Base-by-base conservation (phyloP, 1,284 basidiomycete genomes). In the Papiliotrema nemorosa region DNA sequence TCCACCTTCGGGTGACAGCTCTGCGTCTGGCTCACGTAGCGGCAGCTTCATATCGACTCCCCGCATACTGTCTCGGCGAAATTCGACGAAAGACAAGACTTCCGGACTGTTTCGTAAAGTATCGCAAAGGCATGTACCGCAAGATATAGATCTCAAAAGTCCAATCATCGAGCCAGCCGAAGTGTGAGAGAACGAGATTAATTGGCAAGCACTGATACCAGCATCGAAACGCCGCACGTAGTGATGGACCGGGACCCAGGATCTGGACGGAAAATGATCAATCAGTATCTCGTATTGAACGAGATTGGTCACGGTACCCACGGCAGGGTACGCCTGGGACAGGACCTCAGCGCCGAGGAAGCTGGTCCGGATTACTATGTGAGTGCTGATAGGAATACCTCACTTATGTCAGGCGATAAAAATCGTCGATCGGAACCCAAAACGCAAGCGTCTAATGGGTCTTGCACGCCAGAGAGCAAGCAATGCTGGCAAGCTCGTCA, bases 221-320 rank as follows among this genome's bases (percentile, higher is more conserved):
- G 70, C 9, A 70, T 82, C 58, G 84, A 86, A 64, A 88, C 86
- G 4, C 76, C 78, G 52, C 77, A 78, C 45, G 59, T 75, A 16
- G 54, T 62, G 33, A 57, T 72, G 29, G 63, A 68, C 38, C 56
- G 67, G 12, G 73, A 77, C 58, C 69, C 70, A 16, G 67, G 58
- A 36, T 69, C 73, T 2, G 76, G 76, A 9, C 60, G 72, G 16
- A 76, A 75, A 46, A 83, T 85, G 78, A 79, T 90, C 64, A 91
- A 91, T 74, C 85, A 89, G 68, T 90, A 90, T 70, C 75, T 83
- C 27, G 72, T 73, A 34, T 33, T 75, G 9, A 58, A 80, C 47
- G 80, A 80, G 64, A 83, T 91, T 21, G 88, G 88, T 12, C 81
- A 80, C 51, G 88, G 88, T 4, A 87, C 88, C 65, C 88, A 91